A percentile compares a stretch with the other conserved stretches of the same genome.
Conservation (phyloP, 1,284 basidiomycete genomes). For the Macrocybe sp. region DNA sequence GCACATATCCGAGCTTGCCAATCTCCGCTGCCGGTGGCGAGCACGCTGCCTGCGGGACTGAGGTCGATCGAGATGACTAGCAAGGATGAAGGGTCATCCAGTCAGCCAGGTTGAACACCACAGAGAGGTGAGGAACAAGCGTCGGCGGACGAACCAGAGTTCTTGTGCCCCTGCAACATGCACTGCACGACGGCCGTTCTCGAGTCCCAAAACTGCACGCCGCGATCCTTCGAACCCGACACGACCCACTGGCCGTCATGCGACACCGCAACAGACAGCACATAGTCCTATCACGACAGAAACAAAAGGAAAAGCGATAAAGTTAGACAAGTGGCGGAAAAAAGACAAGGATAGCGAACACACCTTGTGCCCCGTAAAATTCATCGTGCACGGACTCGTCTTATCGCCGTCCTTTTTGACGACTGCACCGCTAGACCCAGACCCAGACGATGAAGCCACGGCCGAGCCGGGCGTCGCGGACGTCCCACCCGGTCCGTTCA, state of each 20-base stretch:
- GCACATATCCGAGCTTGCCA: slow-evolving; percentile 78
- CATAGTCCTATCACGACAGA: slow-evolving; percentile 55
- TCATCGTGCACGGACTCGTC: slow-evolving; percentile 59
- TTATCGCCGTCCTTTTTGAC: slow-evolving; percentile 27
- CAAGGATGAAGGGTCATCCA: slow-evolving; percentile 4
- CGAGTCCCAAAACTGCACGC: slow-evolving; percentile 88
- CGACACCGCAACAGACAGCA: slow-evolving; percentile 75
- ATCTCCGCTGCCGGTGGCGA: slow-evolving; percentile 88
- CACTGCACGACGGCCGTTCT: slow-evolving; percentile 71
- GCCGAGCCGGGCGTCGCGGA: too few relatives aligned
- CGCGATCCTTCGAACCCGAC: slow-evolving; percentile 87
- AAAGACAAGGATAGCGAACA: slow-evolving; percentile 15
- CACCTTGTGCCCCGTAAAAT: slow-evolving; percentile 84
- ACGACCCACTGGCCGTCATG: slow-evolving; percentile 87
- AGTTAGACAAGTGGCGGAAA: neutral
- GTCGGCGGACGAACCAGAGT: slow-evolving; percentile 50
- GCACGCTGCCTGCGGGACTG: slow-evolving; percentile 65
- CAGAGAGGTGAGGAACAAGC: neutral
- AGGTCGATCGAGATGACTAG: slow-evolving; percentile 83
- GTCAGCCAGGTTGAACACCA: neutral
- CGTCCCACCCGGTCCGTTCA: slow-evolving; percentile 9
- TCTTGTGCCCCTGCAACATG: slow-evolving; percentile 88
- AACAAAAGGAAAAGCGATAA: neutral
- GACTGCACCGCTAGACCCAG: slow-evolving; percentile 12
- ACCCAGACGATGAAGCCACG: slow-evolving; percentile 9